Evolutionary conservation across 805 yeast species (phyloP), one percentile per base, ranked within the genome.

Genomic region (Yarrowia hollandica): DNA sequence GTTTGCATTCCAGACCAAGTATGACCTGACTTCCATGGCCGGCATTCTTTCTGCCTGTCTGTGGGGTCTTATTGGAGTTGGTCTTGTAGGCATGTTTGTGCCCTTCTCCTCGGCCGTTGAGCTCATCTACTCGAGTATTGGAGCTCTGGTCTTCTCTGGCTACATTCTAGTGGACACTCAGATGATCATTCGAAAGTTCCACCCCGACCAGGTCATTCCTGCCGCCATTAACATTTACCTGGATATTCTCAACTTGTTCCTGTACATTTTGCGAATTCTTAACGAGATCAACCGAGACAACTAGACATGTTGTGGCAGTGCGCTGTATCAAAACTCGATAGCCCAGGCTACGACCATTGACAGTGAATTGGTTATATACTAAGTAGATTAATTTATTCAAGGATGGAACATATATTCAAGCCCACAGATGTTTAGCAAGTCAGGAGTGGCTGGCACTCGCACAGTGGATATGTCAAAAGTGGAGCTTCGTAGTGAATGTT

Each of bases 141-240:
- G 94, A 21, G 94, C 95, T 4, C 66, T 85, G 38, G 72, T 90
- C 2, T 90, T 90, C 72, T 76, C 85, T 12, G 81, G 83, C 4
- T 89, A 85, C 68, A 79, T 90, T 61, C 72, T 90, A 54, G 81
- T 88, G 44, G 97, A 90, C 70, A 90, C 96, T 18, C 96, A 90
- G 71, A 70, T 82, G 65, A 81, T 90, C 60, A 79, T 90, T 82
- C 83, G 85, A 68, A 83, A 82, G 60, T 82, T 77, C 65, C 85
- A 84, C 66, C 84, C 90, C 39, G 96, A 90, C 65, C 96, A 90
- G 65, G 96, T 88, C 67, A 79, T 90, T n/a, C 79, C 82, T 35
- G 92, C 95, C 55, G 82, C 92, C 14, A 82, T 90, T 68, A 74
- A 82, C 64, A 77, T 90, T 62, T 90, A 90, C 70, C 78, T 90